Percentiles rank a stretch among this genome's conserved stretches.
Conservation (phyloP, 345 rosid species). For the Hirschfeldia incana region DNA sequence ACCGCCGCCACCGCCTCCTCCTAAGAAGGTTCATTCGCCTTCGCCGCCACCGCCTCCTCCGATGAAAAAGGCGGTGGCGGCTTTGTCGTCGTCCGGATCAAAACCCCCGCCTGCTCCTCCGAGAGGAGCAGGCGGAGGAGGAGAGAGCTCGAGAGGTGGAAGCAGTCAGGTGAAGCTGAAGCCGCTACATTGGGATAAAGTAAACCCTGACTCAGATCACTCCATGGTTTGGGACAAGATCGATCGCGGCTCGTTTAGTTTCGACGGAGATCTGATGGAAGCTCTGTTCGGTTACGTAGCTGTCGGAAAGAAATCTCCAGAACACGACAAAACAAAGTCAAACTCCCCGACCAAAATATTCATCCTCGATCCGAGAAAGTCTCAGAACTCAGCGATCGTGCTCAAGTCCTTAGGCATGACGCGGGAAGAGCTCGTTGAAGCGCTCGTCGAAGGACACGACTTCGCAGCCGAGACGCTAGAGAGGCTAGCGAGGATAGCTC, state of each 20-base stretch:
- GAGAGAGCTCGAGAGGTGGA: slow-evolving; percentile 21
- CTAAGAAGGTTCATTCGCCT: not conserved
- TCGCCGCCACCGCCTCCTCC: slow-evolving; percentile 61
- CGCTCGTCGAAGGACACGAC: slow-evolving; percentile 58
- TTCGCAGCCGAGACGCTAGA: slow-evolving; percentile 62
- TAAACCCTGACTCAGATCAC: slow-evolving; percentile 56
- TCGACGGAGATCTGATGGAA: slow-evolving; percentile 88
- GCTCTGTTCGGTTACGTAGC: slow-evolving; percentile 83
- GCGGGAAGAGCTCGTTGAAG: slow-evolving; percentile 56
- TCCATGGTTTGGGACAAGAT: slow-evolving; percentile 97
- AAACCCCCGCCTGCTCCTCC: slow-evolving; percentile 49
- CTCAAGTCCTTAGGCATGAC: slow-evolving; percentile 66
- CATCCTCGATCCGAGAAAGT: slow-evolving; percentile 72
- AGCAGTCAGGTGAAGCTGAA: slow-evolving; percentile 64
- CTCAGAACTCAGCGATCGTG: slow-evolving; percentile 80
- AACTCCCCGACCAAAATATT: slow-evolving; percentile 45
- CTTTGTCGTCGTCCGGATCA: slow-evolving; percentile 29
- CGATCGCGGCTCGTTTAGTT: slow-evolving; percentile 77
- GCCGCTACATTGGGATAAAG: slow-evolving; percentile 94
- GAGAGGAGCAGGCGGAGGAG: slow-evolving; percentile 35
- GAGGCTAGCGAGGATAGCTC: slow-evolving; percentile 70
- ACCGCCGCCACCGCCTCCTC: slow-evolving; percentile 27
- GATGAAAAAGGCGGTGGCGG: slow-evolving; percentile 29
- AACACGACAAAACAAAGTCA: slow-evolving; percentile 16
- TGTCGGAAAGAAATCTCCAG: slow-evolving; percentile 50